Conservation (phyloP, 805 yeast genomes). For the Kazachstania kunashirensis region DNA sequence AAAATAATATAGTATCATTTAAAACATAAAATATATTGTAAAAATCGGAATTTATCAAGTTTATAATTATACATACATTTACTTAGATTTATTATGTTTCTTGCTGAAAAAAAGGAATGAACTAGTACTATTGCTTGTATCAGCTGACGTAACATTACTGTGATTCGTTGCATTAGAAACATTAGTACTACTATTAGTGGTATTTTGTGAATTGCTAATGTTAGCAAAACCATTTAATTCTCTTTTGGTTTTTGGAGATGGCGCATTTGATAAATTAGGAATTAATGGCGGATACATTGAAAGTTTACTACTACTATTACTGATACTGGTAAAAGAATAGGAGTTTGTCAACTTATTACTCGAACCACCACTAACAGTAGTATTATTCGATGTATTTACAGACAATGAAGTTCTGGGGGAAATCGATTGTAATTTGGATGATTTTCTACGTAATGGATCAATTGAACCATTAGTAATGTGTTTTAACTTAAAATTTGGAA, state of each 20-base stretch:
- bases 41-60: background rate
- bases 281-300: conserved; percentile 12
- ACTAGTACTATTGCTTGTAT: conserved; percentile 4
- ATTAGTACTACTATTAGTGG: background rate
- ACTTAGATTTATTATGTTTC: conserved; percentile 9
- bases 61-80: conserved; percentile 1
- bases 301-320: background rate
- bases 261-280: conserved; percentile 10
- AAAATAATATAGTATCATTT: background rate
- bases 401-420: conserved; percentile 17
- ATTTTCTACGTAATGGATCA: conserved; percentile 7
- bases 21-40: background rate
- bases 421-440: conserved; percentile 7
- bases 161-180: background rate
- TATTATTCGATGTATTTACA: background rate
- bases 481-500: conserved; percentile 4
- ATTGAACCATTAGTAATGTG: conserved; percentile 2
- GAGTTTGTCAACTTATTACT: background rate
- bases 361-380: background rate
- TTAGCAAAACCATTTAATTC: background rate
- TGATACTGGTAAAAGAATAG: background rate
- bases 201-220: background rate
- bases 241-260: conserved; percentile 8
- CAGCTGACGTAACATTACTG: too few species aligned
- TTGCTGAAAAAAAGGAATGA: conserved; percentile 17